Base-by-base conservation (phyloP, 1,284 basidiomycete genomes). In the Cystobasidium sp. region DNA sequence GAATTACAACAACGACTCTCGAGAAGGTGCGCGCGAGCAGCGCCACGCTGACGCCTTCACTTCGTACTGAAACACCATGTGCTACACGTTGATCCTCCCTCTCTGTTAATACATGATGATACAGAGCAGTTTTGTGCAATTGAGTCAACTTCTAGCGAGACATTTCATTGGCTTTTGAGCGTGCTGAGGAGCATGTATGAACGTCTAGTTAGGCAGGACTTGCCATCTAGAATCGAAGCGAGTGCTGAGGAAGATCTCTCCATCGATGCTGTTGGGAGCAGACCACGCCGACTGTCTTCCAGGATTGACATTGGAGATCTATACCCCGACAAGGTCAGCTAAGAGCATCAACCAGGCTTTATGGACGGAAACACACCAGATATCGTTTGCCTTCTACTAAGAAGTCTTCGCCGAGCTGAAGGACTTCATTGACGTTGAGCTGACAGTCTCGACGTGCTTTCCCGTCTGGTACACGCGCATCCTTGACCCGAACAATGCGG, bases 351-450 rank as follows among this genome's bases (percentile, higher is more conserved):
- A 31, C 2, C 31, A 31, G 31, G 31, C 31, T 31, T 22, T 39
- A n/a, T 47, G 22, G 16, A 47, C 4, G 1, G 6, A 44, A 16
- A 83, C 85, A 76, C 74, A 91, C 93, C 78, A 90, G 79, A 80
- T 91, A 96, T 63, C 88, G 84, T 80, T 89, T 87, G 0, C 91
- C 91, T 39, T 86, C 85, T 44, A 85, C 83, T 77, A 95, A 88
- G 2, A 84, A 80, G 7, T 87, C 89, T 5, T 85, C 82, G 10
- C 84, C 83, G 41, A 91, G 78, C 9, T 83, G 84, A 5, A 88
- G 83, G 0, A 88, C 89, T 79, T 96, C 92, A 92, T 93, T 95
- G 0, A 94, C 86, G 0, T 90, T 94, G 62, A 97, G 78, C 80
- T 92, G 90, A 0, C 66, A 47, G 52, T 84, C 5, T 86, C 83